Evolutionary conservation across 2,329 filamentous ascomycete genomes (phyloP), one percentile per base, ranked within the genome.

Genomic region (Beauveria brongniartii): DNA sequence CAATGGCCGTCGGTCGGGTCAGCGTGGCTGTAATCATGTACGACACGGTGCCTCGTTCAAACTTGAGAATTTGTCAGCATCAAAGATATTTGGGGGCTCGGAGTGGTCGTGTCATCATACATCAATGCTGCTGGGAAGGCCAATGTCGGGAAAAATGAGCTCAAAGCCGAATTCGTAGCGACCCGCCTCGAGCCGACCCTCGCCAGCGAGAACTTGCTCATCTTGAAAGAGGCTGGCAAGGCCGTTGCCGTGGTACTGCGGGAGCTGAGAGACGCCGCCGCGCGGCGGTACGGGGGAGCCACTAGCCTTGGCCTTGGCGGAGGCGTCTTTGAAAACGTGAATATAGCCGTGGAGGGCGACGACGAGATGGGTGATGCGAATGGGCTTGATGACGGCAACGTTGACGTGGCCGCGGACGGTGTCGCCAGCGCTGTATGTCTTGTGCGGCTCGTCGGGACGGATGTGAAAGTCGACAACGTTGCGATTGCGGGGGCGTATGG

Each of bases 21-120:
- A 97, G 74, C 9, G 92, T 97, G 37, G 93, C 89, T 6, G 91
- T 93, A 67, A 97, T 83, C 77, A 93, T 86, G 75, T 97, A 99
- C 22, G 89, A 88, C 68, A 99, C 91, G 2, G 91, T 92, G 41
- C 94, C 94, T 70, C 93, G 87, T 75, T 97, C 94, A 73, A 99
- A 99, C 92, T 97, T 73, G 10, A 51, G 22, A 44, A 6, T 14
- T 9, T 44, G 51, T 54, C 22, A 60, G 37, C 40, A 18, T 30
- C 30, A 28, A 1, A 16, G 41, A 10, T 12, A 16, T 7, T 7
- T 2, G 3, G 37, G 16, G 16, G 22, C 43, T 43, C 22, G 5
- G 28, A 40, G 50, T 20, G 28, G n/a, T 22, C 50, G 7, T 18
- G 37, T 52, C 22, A 53, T 79, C 90, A 70, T 82, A 97, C 93